Evolutionary conservation across 2,329 filamentous ascomycete species (phyloP).

Genomic region (Thyridium curvatum): DNA sequence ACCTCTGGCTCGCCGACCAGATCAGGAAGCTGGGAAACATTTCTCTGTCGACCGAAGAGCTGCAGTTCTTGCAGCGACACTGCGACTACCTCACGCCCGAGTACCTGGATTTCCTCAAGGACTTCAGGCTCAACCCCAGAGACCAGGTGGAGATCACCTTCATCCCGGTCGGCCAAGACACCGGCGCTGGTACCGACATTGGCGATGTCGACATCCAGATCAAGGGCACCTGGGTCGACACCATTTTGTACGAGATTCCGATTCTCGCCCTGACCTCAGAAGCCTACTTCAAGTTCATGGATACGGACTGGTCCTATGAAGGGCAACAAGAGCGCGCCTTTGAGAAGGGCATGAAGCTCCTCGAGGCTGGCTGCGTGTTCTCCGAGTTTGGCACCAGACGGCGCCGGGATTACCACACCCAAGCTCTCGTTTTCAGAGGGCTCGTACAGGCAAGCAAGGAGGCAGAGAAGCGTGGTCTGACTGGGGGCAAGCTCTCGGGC

Average conservation of each 20-base stretch:
- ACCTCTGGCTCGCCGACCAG: slow-evolving; percentile 78
- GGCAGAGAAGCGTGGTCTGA: slow-evolving; percentile 54
- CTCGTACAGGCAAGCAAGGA: slow-evolving; percentile 74
- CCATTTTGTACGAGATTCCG: slow-evolving; percentile 96
- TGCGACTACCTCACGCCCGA: slow-evolving; percentile 74
- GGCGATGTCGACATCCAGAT: slow-evolving; percentile 75
- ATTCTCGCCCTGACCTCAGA: slow-evolving; percentile 88
- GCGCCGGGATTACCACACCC: slow-evolving; percentile 88
- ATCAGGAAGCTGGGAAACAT: slow-evolving; percentile 81
- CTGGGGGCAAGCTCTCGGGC: slow-evolving; percentile 66
- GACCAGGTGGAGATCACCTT: slow-evolving; percentile 75
- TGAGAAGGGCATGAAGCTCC: slow-evolving; percentile 68
- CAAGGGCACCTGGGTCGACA: slow-evolving; percentile 83
- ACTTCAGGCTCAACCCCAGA: slow-evolving; percentile 73
- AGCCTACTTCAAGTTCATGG: slow-evolving; percentile 95
- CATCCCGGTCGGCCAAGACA: slow-evolving; percentile 45
- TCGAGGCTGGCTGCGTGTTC: slow-evolving; percentile 79
- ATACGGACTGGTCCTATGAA: slow-evolving; percentile 84
- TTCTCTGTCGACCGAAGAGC: slow-evolving; percentile 70
- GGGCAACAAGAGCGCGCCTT: slow-evolving; percentile 82
- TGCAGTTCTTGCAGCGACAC: slow-evolving; percentile 67
- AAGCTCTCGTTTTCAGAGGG: slow-evolving; percentile 84
- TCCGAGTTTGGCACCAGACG: slow-evolving; percentile 92
- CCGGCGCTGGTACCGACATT: slow-evolving; percentile 55
- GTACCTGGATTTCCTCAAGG: slow-evolving; percentile 76